Evolutionary conservation across 2,329 filamentous ascomycete genomes (phyloP).

Genomic region (Scopulariopsis brevicaulis): DNA sequence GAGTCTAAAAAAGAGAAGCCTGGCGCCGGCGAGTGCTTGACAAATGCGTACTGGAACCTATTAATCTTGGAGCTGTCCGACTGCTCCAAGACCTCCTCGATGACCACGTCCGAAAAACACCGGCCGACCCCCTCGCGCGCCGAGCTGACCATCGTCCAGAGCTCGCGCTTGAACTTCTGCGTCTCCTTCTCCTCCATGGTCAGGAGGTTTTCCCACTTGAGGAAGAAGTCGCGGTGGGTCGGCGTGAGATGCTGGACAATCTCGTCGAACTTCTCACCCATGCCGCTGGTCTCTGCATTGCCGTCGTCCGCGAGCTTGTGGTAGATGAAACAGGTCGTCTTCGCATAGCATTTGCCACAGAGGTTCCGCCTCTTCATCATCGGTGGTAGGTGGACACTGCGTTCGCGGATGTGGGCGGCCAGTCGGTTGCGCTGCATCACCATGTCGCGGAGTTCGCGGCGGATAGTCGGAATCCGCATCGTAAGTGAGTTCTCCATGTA

Average conservation of each 20-base stretch:
- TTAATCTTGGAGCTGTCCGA: constrained; percentile 72
- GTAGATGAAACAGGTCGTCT: constrained; percentile 83
- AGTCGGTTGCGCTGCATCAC: constrained; percentile 90
- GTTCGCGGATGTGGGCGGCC: constrained; percentile 73
- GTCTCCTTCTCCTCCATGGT: constrained; percentile 91
- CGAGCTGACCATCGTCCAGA: constrained; percentile 90
- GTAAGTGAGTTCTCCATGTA: constrained; percentile 89
- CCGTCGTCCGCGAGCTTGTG: constrained; percentile 84
- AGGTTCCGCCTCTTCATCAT: constrained; percentile 76
- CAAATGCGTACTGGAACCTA: constrained; percentile 74
- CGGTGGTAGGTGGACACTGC: constrained; percentile 66
- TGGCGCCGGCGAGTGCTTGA: constrained; percentile 51
- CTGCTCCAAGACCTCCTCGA: constrained; percentile 43
- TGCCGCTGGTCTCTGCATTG: constrained; percentile 66
- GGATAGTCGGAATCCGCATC: constrained; percentile 71
- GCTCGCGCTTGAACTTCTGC: constrained; percentile 74
- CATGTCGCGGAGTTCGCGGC: constrained; percentile 88
- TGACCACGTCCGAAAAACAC: constrained; percentile 80
- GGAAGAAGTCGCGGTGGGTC: constrained; percentile 70
- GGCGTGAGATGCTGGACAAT: constrained; percentile 67
- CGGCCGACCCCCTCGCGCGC: constrained; percentile 82
- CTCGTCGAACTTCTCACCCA: constrained; percentile 73
- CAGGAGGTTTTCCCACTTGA: constrained; percentile 86
- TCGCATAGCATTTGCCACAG: constrained; percentile 83
- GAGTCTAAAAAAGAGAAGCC: constrained; percentile 84